Evolutionary conservation across 306 rosid genomes (phyloP).

Genomic region (Cicer arietinum): DNA sequence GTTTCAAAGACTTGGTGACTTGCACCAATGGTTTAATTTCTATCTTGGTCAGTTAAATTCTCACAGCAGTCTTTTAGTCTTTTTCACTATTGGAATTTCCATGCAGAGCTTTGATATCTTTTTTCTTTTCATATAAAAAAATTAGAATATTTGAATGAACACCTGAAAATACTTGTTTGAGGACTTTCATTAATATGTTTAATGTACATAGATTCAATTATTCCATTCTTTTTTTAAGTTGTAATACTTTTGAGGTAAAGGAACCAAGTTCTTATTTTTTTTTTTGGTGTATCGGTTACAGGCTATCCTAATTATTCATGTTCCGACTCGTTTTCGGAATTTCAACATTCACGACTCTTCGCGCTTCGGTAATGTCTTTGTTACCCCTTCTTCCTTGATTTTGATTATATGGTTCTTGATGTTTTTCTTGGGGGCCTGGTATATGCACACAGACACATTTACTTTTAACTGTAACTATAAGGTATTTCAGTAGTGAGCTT

Average conservation of each 20-base stretch:
- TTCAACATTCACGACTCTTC: slow-evolving; percentile 73
- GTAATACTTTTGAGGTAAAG: slow-evolving; percentile 7
- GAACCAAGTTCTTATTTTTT: slow-evolving; percentile 35
- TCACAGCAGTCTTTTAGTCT: slow-evolving; percentile 4
- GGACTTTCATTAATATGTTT: slow-evolving; percentile 7
- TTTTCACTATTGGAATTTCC: slow-evolving; percentile 19
- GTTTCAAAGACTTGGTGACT: slow-evolving; percentile 86
- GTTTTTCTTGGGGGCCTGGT: background rate
- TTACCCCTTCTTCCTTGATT: slow-evolving; percentile 20
- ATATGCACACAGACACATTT: slow-evolving; percentile 3
- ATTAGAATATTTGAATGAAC: slow-evolving; percentile 7
- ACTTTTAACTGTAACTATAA: background rate
- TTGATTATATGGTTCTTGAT: slow-evolving; percentile 27
- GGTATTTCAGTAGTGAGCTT: slow-evolving; percentile 12
- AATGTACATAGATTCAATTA: slow-evolving; percentile 19
- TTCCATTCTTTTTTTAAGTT: background rate
- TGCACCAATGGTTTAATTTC: slow-evolving; percentile 91
- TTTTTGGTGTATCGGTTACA: slow-evolving; percentile 52
- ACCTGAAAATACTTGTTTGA: slow-evolving; percentile 1
- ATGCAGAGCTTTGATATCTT: slow-evolving; percentile 18
- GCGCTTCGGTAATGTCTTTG: slow-evolving; percentile 67
- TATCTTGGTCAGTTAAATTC: slow-evolving; percentile 73
- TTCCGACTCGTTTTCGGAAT: slow-evolving; percentile 73
- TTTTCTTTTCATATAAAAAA: slow-evolving; percentile 5
- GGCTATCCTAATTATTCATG: slow-evolving; percentile 91